Evolutionary conservation across 768 basidiomycete species (phyloP).

Genomic region (Boletus reticuloceps): DNA sequence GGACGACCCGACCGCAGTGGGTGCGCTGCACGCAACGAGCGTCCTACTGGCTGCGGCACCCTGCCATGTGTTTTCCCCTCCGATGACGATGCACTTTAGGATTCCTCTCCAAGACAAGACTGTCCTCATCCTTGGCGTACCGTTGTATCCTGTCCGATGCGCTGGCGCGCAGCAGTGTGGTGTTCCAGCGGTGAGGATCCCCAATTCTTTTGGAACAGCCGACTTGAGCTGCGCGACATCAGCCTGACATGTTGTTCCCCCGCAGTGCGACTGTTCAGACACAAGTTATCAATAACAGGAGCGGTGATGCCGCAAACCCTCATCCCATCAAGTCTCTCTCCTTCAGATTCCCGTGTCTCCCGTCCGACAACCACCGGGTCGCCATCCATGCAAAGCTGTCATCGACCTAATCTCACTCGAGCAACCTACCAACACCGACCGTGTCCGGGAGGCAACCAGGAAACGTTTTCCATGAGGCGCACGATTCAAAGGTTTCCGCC

Average conservation of each 20-base stretch:
- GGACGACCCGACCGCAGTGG: conserved; percentile 15
- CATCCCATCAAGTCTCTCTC: not conserved
- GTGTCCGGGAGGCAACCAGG: no score
- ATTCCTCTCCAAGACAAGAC: conserved; percentile 19
- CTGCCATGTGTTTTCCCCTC: conserved; percentile 17
- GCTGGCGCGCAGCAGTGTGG: conserved; percentile 4
- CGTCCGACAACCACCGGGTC: no score
- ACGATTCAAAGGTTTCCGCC: no score
- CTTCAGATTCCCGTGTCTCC: no score
- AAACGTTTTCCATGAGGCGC: no score
- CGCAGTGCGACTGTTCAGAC: not conserved
- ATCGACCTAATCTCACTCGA: no score
- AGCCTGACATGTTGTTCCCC: not conserved
- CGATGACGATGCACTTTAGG: conserved; percentile 23
- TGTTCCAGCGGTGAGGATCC: not conserved
- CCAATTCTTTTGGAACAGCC: not conserved
- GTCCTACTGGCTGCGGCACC: conserved; percentile 26
- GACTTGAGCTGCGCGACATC: no score
- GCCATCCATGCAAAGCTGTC: no score
- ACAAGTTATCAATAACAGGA: not conserved
- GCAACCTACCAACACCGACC: no score
- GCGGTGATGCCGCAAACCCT: not conserved
- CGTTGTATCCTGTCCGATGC: conserved; percentile 6
- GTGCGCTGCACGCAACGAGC: conserved; percentile 22
- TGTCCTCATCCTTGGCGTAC: conserved; percentile 20